Evolutionary conservation across 257 asterid species (phyloP), one percentile per base, ranked within the genome.

Genomic region (Penstemon barbatus): DNA sequence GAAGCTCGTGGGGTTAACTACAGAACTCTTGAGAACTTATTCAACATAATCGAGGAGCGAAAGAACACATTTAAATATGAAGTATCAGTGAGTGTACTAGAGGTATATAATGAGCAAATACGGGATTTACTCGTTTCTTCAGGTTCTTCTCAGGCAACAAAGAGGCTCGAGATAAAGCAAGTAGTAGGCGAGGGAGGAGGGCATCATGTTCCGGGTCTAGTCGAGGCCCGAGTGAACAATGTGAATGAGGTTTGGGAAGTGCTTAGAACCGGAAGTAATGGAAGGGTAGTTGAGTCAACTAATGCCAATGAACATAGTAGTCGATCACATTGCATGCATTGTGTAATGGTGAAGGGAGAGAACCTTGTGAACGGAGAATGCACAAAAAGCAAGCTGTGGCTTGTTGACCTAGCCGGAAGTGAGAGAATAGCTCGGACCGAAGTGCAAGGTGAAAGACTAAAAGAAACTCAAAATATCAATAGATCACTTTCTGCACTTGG

Each of bases 311-410:
- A 94, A 76, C 97, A 86, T 66, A 94, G 99, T 72, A 94, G 99
- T 87, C 85, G 99, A 60, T 94, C 99, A 7, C 99, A 94, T 74
- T 94, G 99, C 86, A 87, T 94, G 84, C 97, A 91, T 66, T 89
- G 97, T 75, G 97, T 94, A 42, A 89, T 91, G 95, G 95, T 94
- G 74, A 94, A 89, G 79, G 99, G 96, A 69, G 92, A 91, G 69
- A 94, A 91, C 65, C 42, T 88, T 57, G 74, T 89, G 40, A 91
- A 74, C 18, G 97, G 97, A 72, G 99, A 94, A 72, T 77, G 90
- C 82, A 91, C 96, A 5, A 91, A 73, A 78, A 94, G 99, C 87
- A 94, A 91, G 83, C 81, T 94, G 13, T 91, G 99, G 99, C 77
- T 94, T 59, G 88, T 94, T 54, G 99, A 94, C 73, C 71, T 94